A percentile compares a stretch with the other conserved stretches of the same genome.
Evolutionary conservation across 2,329 filamentous ascomycete species (phyloP).

Genomic region (Trichoderma atrobrunneum): DNA sequence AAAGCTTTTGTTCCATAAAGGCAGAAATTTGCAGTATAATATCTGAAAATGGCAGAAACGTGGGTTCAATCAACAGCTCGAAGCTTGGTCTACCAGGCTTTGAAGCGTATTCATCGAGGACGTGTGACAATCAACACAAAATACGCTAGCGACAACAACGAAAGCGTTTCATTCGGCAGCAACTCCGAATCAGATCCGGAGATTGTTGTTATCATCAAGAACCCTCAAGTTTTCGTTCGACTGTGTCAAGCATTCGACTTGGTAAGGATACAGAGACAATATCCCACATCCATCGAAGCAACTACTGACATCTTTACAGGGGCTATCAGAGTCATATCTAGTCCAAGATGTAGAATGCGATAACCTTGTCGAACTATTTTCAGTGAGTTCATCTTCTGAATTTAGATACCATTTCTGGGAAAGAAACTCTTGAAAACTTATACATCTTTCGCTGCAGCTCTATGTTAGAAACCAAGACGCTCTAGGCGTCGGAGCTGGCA

Average conservation of each 20-base stretch:
- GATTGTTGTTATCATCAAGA: constrained; percentile 7
- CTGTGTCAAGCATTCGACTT: constrained; percentile 18
- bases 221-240: constrained; percentile 17
- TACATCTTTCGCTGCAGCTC: not conserved
- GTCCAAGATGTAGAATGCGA: constrained; percentile 19
- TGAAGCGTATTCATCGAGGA: constrained; percentile 16
- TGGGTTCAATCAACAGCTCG: constrained; percentile 20
- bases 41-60: constrained; percentile 13
- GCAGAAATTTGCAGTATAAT: not conserved
- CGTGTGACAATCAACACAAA: constrained; percentile 1
- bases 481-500: constrained; percentile 5
- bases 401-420: not conserved
- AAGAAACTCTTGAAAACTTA: not conserved
- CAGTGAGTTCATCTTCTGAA: not conserved
- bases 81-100: not conserved
- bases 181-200: not conserved
- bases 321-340: constrained; percentile 22
- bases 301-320: constrained; percentile 2
- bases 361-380: constrained; percentile 18
- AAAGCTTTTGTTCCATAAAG: not conserved
- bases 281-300: not conserved
- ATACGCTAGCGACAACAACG: not conserved
- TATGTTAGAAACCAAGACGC: constrained; percentile 7
- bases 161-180: constrained; percentile 1
- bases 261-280: not conserved